Evolutionary conservation across 495 filamentous ascomycete genomes (phyloP).

Genomic region (Xeromyces bisporus): DNA sequence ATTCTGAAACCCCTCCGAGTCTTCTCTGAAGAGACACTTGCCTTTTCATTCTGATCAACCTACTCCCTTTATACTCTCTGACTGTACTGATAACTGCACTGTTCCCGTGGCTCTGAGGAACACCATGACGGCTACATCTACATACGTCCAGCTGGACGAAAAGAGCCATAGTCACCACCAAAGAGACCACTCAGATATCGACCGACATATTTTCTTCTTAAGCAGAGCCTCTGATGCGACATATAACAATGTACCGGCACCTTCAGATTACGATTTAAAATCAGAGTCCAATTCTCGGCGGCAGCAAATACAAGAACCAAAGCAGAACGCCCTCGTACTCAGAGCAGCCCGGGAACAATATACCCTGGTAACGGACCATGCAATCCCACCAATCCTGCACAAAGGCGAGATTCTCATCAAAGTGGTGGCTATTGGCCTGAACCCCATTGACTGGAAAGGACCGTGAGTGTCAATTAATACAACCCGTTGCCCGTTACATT

Average conservation of each 20-base stretch:
- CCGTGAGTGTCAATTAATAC: constrained; percentile 38
- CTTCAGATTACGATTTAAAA: constrained; percentile 1
- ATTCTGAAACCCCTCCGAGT: no score
- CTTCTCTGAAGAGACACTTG: no score
- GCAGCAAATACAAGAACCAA: constrained; percentile 3
- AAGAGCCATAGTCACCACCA: constrained; percentile 1
- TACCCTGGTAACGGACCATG: constrained; percentile 27
- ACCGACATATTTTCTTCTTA: constrained; percentile 4
- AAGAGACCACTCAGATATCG: constrained; percentile 6
- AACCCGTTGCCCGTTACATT: no score
- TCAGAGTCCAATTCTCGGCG: constrained; percentile 1
- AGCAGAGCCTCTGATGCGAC: background rate
- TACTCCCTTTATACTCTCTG: background rate
- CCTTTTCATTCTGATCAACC: background rate
- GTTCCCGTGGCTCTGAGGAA: constrained; percentile 2
- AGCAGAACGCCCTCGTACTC: constrained; percentile 19
- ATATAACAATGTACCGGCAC: no score
- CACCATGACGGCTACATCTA: constrained; percentile 14
- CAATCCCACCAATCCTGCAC: constrained; percentile 27
- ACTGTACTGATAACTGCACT: constrained; percentile 5
- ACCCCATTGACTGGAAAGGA: constrained; percentile 60
- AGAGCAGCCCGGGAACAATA: constrained; percentile 23
- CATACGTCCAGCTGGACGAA: constrained; percentile 11
- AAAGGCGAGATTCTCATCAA: constrained; percentile 39
- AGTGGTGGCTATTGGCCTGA: constrained; percentile 43